Conservation (phyloP, 331 rosid species). For the Malus hybrid region DNA sequence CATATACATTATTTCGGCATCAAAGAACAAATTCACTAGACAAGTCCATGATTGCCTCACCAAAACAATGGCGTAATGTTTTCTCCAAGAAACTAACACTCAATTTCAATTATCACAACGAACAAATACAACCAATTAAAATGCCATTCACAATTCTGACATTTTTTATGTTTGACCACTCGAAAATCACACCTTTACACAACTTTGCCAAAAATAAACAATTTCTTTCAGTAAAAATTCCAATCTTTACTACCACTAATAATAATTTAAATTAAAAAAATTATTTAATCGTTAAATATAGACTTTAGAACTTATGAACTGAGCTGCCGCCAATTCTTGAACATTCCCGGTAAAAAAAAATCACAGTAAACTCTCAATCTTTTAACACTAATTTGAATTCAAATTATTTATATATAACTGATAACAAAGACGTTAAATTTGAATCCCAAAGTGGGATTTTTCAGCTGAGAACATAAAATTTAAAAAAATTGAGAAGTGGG, state of each 20-base stretch:
- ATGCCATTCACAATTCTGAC: neutral
- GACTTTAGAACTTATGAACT: neutral
- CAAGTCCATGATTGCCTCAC: neutral
- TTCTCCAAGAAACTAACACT: neutral
- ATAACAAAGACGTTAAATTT: neutral
- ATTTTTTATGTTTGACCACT: neutral
- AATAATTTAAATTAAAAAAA: neutral
- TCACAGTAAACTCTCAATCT: neutral
- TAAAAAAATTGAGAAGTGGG: neutral
- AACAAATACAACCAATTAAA: neutral
- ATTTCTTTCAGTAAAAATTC: neutral
- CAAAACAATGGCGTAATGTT: neutral
- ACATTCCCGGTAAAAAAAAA: neutral
- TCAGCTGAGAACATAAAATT: neutral
- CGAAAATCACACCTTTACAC: neutral
- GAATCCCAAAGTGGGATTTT: neutral
- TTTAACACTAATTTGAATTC: neutral
- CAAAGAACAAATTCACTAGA: neutral
- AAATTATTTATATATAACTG: neutral
- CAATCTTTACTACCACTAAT: neutral
- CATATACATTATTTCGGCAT: neutral
- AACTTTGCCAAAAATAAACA: neutral
- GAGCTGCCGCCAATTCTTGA: neutral
- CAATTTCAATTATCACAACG: neutral
- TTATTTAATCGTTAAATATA: neutral